Base-by-base conservation (phyloP, 179 eudicot species). In the Sideroxylon spinosum region DNA sequence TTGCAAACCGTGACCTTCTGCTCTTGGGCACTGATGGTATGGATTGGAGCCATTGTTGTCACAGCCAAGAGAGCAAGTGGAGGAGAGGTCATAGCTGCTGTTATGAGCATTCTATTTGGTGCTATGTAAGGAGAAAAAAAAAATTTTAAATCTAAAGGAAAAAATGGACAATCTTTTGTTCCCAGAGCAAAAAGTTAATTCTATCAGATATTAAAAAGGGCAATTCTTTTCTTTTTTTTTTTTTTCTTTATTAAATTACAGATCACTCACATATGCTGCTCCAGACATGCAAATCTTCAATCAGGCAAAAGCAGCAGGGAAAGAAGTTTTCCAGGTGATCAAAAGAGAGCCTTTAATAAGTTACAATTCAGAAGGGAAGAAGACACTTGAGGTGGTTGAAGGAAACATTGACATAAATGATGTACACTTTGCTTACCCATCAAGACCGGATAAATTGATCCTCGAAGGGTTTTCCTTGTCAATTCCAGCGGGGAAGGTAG, bases 261-360 rank as follows among this genome's bases (percentile, higher is more conserved):
- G 90, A 83, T 83, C 90, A 65, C 79, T 87, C 70, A 81, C 90
- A 4, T 71, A 85, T 66, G 90, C 90, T 75, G 87, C 90, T 62
- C 90, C 90, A 68, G 88, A 87, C 81, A 81, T 87, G 86, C 90
- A 87, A 87, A 73, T 87, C 83, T 85, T 87, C 80, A 86, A 87
- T 84, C 88, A 85, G 80, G 90, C 90, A 82, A 86, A 82, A 77
- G 87, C 90, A 29, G 87, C 88, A 76, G 90, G 88, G 73, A 81
- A 78, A 63, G 90, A 87, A 82, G 85, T 87, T 19, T 87, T 83
- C 78, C 72, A 82, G 66, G 86, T 87, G 57, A 87, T 85, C 46
- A 32, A 82, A 37, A 85, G 90, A 61, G 80, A 80, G 44, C 82
- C 88, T 22, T 23, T 20, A 77, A 82, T 87, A 75, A 64, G 68